Evolutionary conservation across 2,329 filamentous ascomycete species (phyloP).

Genomic region (Cladosporium sp.): DNA sequence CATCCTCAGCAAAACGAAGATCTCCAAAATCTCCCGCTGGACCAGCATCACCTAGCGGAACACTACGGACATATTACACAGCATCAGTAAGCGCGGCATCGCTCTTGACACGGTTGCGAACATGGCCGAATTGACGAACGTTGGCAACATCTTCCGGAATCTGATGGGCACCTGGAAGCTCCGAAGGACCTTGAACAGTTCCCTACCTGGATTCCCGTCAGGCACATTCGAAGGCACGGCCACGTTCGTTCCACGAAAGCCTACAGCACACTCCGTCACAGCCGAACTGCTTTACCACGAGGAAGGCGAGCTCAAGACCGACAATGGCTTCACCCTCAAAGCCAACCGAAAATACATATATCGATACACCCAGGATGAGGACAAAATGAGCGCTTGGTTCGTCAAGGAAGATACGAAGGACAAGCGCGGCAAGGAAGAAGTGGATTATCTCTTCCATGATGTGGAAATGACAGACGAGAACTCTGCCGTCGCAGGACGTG

Average conservation of each 20-base stretch:
- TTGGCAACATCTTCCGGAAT: conserved; percentile 36
- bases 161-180: conserved; percentile 40
- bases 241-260: conserved; percentile 37
- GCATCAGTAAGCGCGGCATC: neutral
- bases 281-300: conserved; percentile 40
- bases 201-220: conserved; percentile 38
- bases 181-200: conserved; percentile 36
- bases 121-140: conserved; percentile 19
- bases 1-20: neutral
- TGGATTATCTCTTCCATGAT: conserved; percentile 75
- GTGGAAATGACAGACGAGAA: conserved; percentile 59
- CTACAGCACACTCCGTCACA: conserved; percentile 33
- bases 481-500: conserved; percentile 61
- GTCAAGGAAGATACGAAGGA: conserved; percentile 64
- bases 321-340: conserved; percentile 52
- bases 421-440: conserved; percentile 42
- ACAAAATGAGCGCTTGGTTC: conserved; percentile 74
- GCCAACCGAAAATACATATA: conserved; percentile 72
- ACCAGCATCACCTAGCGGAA: neutral
- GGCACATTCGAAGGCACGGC: conserved; percentile 41
- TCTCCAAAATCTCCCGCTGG: neutral
- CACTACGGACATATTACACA: neutral
- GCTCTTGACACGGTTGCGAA: neutral
- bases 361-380: conserved; percentile 65
- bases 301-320: conserved; percentile 39